These are phyloP conservation scores for Coemansia sp. DNA, from an alignment of 192 early-diverging fungal genomes.

Conservation along the genomic window DNA sequence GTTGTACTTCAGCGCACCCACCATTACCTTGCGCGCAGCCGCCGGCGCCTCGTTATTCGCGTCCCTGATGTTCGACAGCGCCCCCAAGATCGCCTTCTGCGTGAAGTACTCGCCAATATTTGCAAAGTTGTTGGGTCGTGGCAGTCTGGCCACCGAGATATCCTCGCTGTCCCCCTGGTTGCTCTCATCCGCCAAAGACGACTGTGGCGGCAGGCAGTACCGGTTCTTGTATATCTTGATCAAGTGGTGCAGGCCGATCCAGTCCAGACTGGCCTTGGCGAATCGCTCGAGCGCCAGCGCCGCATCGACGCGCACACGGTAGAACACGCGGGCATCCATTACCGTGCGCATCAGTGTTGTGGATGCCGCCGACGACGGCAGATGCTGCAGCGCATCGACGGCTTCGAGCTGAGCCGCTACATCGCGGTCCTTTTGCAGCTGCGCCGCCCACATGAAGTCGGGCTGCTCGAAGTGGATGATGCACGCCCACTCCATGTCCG, in stretches of 20 bases:
- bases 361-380: conserved; percentile 66
- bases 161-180: conserved; percentile 10
- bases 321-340: conserved; percentile 78
- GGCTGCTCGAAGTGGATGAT: conserved; percentile 81
- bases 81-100: conserved; percentile 76
- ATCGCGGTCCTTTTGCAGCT: conserved; percentile 86
- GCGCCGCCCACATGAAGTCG: conserved; percentile 94
- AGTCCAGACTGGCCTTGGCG: conserved; percentile 58
- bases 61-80: conserved; percentile 72
- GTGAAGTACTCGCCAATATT: conserved; percentile 88
- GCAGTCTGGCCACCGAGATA: conserved; percentile 53
- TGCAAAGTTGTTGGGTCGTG: conserved; percentile 86
- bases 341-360: conserved; percentile 76
- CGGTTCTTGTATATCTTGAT: conserved; percentile 70
- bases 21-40: conserved; percentile 64
- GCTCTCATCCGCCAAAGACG: conserved; percentile 2
- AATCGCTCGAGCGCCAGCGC: conserved; percentile 68
- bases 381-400: conserved; percentile 62
- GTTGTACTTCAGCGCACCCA: conserved; percentile 84
- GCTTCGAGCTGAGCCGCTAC: conserved; percentile 91
- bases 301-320: conserved; percentile 82
- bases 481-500: conserved; percentile 93
- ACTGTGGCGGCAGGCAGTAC: conserved; percentile 64
- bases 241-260: conserved; percentile 72
- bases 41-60: conserved; percentile 61